Base-by-base conservation (phyloP, 2,329 filamentous ascomycete species). In the Aureobasidium lini region DNA sequence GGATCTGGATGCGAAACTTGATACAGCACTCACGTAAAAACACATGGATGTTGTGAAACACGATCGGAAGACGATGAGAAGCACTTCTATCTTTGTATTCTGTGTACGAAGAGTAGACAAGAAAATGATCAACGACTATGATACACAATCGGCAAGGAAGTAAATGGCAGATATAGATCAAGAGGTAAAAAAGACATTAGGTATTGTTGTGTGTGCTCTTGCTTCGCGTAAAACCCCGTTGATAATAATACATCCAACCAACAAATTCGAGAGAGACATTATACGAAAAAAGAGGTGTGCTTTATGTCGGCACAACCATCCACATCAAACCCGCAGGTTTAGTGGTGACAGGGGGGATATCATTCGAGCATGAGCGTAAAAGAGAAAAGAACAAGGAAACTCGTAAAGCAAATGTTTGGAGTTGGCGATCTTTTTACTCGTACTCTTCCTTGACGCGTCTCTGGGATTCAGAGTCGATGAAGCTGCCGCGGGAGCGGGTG, bases 371-470 rank as follows among this genome's bases (percentile, higher is more conserved):
- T 40, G 31, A 32, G 23, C 40, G 18, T 46, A 31, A 46, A 43
- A 40, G 2, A 15, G 16, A 40, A 34, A 15, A 31, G 29, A 13
- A 52, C 31, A 54, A 54, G 39, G 52, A 56, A 46, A 46, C 40
- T 56, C 52, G 52, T 56, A 28, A 36, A 37, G 13, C 40, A 36
- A 16, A 5, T 7, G 4, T 36, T 16, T 36, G 28, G 32, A 28
- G 32, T n/a, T 7, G 7, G 31, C 31, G 11, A 29, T 43, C 29
- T 29, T 50, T 63, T 76, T 76, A 85, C 47, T 80, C 77, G 68
- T 88, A 89, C 62, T 88, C 84, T 29, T 88, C 85, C 80, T 89
- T 89, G 66, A 88, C 84, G 11, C 84, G 78, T 58, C 79, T 79
- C 64, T 84, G 76, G 65, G 76, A 79, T 61, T 83, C 74, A 54